Evolutionary conservation across 2,329 filamentous ascomycete species (phyloP), one percentile per base, ranked within the genome.

Genomic region (Ceratocystiopsis sp.): DNA sequence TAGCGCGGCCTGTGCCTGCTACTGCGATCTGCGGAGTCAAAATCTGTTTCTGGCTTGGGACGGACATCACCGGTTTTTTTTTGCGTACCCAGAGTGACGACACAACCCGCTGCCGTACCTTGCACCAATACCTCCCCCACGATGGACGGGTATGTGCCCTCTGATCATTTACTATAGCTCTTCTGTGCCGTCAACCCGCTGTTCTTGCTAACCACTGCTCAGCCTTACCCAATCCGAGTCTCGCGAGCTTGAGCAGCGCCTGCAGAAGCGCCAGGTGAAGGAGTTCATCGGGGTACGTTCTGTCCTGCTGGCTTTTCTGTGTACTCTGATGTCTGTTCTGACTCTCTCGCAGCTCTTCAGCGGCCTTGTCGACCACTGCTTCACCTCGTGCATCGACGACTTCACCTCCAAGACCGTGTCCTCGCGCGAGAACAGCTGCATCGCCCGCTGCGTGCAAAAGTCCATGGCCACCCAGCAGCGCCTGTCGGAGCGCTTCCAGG

Each of bases 231-330:
- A 44, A 33, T 37, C 50, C 38, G 50, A 52, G 44, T 45, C 93
- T 70, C 83, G 84, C 67, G 84, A 91, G 72, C 82, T 98, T 59
- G 81, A 93, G 65, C 67, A 76, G 66, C 85, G 91, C 64, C 87
- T 98, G 76, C 86, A 96, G 70, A 83, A 84, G 67, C 93, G 91
- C 67, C 91, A 98, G 67, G 84, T 98, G 73, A 94, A 94, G 69
- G 89, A 96, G 61, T 96, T 98, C 61, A 94, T 96, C 80, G 83
- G 77, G 56, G 91, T 96, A 73, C 54, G 84, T 71, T 19, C 17
- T 41, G 8, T 19, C 32, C 29, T n/a, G 11, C 40, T 35, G n/a
- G 33, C 40, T 21, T 19, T 12, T 41, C 48, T 18, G n/a, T n/a
- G n/a, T n/a, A 21, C 9, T 11, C 25, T 8, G 2, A 29, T 10